Evolutionary conservation across 768 basidiomycete species (phyloP).

Genomic region (Guyanaporus albipodus): DNA sequence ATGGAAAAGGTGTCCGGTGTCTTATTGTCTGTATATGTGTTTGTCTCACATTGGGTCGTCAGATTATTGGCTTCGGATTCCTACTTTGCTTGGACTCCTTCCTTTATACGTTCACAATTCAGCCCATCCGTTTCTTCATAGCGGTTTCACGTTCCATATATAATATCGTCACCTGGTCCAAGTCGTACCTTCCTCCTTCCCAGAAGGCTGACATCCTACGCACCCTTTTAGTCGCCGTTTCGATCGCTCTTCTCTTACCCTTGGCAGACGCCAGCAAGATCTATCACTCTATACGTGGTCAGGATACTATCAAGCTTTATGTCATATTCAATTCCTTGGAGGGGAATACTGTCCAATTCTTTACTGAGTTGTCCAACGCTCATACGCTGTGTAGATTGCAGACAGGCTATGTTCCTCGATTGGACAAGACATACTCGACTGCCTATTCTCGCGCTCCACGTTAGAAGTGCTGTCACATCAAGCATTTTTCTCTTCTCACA

Average conservation of each 20-base stretch:
- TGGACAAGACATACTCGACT: constrained; percentile 96
- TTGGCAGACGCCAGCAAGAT: constrained; percentile 96
- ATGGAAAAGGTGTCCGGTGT: constrained; percentile 77
- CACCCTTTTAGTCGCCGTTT: constrained; percentile 66
- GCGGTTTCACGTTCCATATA: constrained; percentile 55
- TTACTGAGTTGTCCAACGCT: not conserved
- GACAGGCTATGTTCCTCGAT: constrained; percentile 94
- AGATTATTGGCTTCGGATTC: constrained; percentile 92
- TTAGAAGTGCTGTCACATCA: constrained; percentile 67
- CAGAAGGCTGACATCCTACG: constrained; percentile 94
- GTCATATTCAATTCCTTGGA: constrained; percentile 99
- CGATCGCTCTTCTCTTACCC: constrained; percentile 70
- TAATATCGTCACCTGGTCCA: constrained; percentile 47
- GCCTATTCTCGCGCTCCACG: constrained; percentile 90
- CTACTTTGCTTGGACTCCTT: constrained; percentile 95
- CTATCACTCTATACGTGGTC: constrained; percentile 95
- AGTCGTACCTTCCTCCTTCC: constrained; percentile 67
- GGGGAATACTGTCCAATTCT: constrained; percentile 45
- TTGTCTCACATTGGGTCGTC: constrained; percentile 4
- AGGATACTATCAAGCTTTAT: constrained; percentile 98
- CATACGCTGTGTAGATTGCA: constrained; percentile 63
- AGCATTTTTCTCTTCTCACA: constrained; percentile 55
- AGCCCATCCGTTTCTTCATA: constrained; percentile 81
- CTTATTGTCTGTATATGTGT: not conserved
- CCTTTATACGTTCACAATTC: constrained; percentile 95